Evolutionary conservation across 371 early-diverging fungal genomes (phyloP).

Genomic region (Entomophthora muscae): DNA sequence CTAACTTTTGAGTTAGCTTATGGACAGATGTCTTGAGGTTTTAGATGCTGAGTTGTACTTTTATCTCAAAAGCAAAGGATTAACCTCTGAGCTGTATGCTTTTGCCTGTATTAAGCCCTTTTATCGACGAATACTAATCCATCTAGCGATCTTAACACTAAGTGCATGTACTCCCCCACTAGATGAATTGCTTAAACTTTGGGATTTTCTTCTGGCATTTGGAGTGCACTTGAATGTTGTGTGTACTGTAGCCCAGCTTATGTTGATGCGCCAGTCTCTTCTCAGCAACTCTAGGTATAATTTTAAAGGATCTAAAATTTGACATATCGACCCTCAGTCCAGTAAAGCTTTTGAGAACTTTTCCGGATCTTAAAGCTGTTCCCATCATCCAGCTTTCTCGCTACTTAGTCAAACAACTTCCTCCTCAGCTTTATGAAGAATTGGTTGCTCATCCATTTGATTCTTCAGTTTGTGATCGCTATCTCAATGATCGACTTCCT

Average conservation of each 20-base stretch:
- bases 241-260: conserved; percentile 67
- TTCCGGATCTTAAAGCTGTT: conserved; percentile 58
- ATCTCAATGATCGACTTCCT: background rate
- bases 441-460: conserved; percentile 64
- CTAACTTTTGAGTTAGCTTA: conserved; percentile 26
- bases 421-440: conserved; percentile 50
- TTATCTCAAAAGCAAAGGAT: conserved; percentile 46
- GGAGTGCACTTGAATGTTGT: conserved; percentile 84
- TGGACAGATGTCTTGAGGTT: conserved; percentile 56
- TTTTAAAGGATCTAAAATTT: background rate
- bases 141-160: conserved; percentile 80
- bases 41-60: conserved; percentile 59
- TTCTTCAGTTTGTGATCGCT: conserved; percentile 25
- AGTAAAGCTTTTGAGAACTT: conserved; percentile 51
- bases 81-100: conserved; percentile 66
- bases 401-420: conserved; percentile 36
- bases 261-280: conserved; percentile 53
- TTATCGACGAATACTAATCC: background rate
- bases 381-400: conserved; percentile 40
- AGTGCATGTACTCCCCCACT: conserved; percentile 79
- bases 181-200: conserved; percentile 57
- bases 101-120: conserved; percentile 43
- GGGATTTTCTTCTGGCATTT: conserved; percentile 83
- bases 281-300: conserved; percentile 34
- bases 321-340: conserved; percentile 30